A percentile compares a stretch with the other conserved stretches of the same genome.
Evolutionary conservation across 1,284 basidiomycete genomes (phyloP).

Genomic region (Puccinia horiana): DNA sequence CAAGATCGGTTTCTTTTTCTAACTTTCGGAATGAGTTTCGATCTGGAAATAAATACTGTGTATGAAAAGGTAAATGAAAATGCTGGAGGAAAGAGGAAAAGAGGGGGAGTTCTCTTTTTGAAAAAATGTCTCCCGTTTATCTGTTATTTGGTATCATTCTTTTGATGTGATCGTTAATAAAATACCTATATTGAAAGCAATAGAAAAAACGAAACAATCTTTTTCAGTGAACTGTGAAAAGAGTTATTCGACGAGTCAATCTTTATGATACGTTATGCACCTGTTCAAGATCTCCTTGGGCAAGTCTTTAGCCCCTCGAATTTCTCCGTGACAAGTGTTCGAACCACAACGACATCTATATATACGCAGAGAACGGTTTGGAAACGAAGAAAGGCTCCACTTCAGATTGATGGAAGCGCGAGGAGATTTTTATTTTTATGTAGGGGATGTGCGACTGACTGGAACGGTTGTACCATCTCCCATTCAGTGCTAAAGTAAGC

Average conservation of each 20-base stretch:
- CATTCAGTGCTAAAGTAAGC: constrained; percentile 73
- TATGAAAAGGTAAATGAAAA: neutral
- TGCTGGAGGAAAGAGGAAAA: no score
- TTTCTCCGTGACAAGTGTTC: constrained; percentile 14
- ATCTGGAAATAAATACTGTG: neutral
- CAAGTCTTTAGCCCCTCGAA: constrained; percentile 28
- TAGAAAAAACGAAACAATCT: no score
- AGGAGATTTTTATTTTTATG: neutral
- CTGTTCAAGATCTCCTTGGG: neutral
- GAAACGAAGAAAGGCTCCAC: neutral
- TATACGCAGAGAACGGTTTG: neutral
- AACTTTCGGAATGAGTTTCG: no score
- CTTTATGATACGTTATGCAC: no score
- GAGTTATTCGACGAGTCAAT: no score
- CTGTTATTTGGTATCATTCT: neutral
- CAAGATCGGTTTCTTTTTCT: no score
- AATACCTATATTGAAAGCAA: constrained; percentile 7
- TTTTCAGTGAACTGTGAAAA: no score
- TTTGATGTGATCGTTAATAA: constrained; percentile 32
- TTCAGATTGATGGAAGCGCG: neutral
- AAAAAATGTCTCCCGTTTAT: no score
- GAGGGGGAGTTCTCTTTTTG: no score
- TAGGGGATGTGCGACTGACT: constrained; percentile 61
- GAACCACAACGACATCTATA: constrained; percentile 31
- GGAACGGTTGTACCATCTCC: constrained; percentile 70